phyloP scores from a whole-genome alignment of 768 basidiomycete species.

The Boletus vermiculosoides region DNA sequence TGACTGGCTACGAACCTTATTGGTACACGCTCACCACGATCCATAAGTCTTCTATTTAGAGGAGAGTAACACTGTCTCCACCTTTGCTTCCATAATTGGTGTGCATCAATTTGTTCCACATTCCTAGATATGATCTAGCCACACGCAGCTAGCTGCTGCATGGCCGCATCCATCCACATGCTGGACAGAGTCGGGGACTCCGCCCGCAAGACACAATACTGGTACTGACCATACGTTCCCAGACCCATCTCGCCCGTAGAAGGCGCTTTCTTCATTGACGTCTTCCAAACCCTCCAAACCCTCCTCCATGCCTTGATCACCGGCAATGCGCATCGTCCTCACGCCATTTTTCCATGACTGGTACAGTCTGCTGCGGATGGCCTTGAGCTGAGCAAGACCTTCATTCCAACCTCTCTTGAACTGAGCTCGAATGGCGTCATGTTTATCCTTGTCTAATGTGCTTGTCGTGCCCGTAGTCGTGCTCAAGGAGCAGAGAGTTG shows the following conservation, averaged over 20 bases:
- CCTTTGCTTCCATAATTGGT: constrained; percentile 1
- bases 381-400: constrained; percentile 52
- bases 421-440: constrained; percentile 43
- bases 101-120: neutral
- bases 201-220: constrained; percentile 41
- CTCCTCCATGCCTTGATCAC: constrained; percentile 27
- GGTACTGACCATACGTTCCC: constrained; percentile 25
- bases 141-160: constrained; percentile 31
- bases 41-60: neutral
- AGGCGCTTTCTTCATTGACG: constrained; percentile 29
- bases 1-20: constrained; percentile 59
- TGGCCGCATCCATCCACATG: constrained; percentile 43
- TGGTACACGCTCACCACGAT: constrained; percentile 25
- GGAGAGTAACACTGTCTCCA: neutral
- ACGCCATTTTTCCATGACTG: constrained; percentile 48
- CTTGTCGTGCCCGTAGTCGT: constrained; percentile 36
- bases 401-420: constrained; percentile 65
- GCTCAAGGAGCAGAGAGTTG: constrained; percentile 49
- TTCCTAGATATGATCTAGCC: constrained; percentile 34
- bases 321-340: constrained; percentile 42
- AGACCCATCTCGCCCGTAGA: constrained; percentile 18
- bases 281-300: constrained; percentile 37
- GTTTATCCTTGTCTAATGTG: constrained; percentile 31
- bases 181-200: constrained; percentile 14
- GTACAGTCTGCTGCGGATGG: constrained; percentile 44